phyloP scores from a whole-genome alignment of 2,329 filamentous ascomycete genomes.

The Colletotrichum liaoningense region DNA sequence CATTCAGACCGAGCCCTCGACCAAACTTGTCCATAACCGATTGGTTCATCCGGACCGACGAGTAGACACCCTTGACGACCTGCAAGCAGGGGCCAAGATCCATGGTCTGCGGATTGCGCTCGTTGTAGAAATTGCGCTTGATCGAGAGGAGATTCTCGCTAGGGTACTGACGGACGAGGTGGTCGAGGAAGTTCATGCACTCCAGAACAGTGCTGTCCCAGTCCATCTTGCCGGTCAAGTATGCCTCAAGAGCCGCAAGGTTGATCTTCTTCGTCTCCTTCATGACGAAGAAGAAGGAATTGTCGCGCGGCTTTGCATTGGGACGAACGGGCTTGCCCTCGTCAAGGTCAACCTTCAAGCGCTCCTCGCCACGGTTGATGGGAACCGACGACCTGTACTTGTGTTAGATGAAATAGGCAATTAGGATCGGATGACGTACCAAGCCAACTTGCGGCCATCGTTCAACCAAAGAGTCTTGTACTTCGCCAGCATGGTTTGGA shows the following conservation, averaged over 20 bases:
- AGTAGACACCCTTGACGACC: slow-evolving; percentile 90
- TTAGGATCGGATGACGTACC: slow-evolving; percentile 63
- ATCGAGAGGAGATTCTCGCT: slow-evolving; percentile 75
- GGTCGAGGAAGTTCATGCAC: slow-evolving; percentile 91
- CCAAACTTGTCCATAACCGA: slow-evolving; percentile 53
- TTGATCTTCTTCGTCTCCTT: slow-evolving; percentile 75
- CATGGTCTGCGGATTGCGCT: slow-evolving; percentile 59
- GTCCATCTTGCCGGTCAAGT: slow-evolving; percentile 68
- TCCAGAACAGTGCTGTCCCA: slow-evolving; percentile 79
- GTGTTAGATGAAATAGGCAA: slow-evolving; percentile 27
- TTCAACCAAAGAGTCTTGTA: slow-evolving; percentile 72
- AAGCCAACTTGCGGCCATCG: slow-evolving; percentile 88
- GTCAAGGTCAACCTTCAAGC: slow-evolving; percentile 78
- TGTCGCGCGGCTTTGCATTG: slow-evolving; percentile 46
- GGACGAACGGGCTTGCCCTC: slow-evolving; percentile 62
- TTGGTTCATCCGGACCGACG: slow-evolving; percentile 82
- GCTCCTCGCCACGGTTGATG: slow-evolving; percentile 60
- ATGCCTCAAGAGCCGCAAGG: slow-evolving; percentile 73
- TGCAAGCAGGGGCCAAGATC: slow-evolving; percentile 72
- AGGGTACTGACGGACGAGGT: slow-evolving; percentile 85
- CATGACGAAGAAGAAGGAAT: slow-evolving; percentile 72
- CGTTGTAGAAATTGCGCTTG: slow-evolving; percentile 84
- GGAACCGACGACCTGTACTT: slow-evolving; percentile 49
- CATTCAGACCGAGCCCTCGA: slow-evolving; percentile 81
- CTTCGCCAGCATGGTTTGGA: slow-evolving; percentile 66